A percentile compares a stretch with the other conserved stretches of the same genome.
phyloP scores from a whole-genome alignment of 768 basidiomycete genomes.

The Lepiota subincarnata region DNA sequence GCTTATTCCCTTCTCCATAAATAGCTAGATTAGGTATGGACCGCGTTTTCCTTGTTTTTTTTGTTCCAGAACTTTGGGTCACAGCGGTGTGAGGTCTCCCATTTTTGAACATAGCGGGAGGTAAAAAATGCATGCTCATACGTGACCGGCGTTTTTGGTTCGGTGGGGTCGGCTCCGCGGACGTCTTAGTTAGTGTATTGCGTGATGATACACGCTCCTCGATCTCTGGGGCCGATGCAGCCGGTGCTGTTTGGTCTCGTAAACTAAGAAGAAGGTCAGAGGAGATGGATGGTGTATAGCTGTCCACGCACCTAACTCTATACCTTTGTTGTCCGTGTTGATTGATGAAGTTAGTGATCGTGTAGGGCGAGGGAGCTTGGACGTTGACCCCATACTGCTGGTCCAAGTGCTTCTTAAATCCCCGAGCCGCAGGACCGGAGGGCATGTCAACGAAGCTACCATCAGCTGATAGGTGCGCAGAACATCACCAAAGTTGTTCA shows the following conservation, averaged over 20 bases:
- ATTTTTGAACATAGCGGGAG: conserved; percentile 50
- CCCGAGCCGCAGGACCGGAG: conserved; percentile 69
- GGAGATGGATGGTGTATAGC: not conserved
- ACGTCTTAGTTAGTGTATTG: conserved; percentile 26
- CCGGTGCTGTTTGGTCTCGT: conserved; percentile 61
- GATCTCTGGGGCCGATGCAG: conserved; percentile 45
- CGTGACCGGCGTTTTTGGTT: conserved; percentile 54
- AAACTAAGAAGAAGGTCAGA: conserved; percentile 33
- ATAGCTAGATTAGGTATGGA: conserved; percentile 62
- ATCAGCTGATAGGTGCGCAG: conserved; percentile 41
- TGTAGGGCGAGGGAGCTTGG: conserved; percentile 70
- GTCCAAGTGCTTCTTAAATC: conserved; percentile 75
- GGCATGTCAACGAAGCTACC: conserved; percentile 79
- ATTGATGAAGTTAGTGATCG: conserved; percentile 78
- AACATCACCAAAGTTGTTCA: not conserved
- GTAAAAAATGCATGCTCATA: conserved; percentile 60
- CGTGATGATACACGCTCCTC: conserved; percentile 48
- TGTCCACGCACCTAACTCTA: conserved; percentile 64
- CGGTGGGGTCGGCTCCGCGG: conserved; percentile 37
- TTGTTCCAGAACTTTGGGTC: conserved; percentile 28
- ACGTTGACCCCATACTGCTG: conserved; percentile 61
- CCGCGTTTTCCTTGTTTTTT: conserved; percentile 67
- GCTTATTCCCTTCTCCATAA: conserved; percentile 15
- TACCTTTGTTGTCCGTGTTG: conserved; percentile 76
- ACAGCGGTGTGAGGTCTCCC: conserved; percentile 23